Evolutionary conservation across 164 flowering plant genomes (phyloP), one percentile per base, ranked within the genome.

Genomic region (grape (Vitis vinifera)): DNA sequence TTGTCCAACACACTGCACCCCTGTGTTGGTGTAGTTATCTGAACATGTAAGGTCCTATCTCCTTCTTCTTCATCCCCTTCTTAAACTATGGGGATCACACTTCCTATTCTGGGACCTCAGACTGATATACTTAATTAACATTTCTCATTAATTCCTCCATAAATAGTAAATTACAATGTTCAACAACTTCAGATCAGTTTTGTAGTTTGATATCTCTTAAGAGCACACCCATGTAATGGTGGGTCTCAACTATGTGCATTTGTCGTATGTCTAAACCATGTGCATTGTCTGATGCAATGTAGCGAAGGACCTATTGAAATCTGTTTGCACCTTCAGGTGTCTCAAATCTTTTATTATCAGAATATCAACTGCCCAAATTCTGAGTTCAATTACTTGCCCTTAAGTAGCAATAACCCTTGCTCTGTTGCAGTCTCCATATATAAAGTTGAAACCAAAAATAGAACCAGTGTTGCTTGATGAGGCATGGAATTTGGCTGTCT

Each of bases 211-310:
- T 58, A 63, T 15, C 1, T 19, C 17, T 16, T 19, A 50, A 29
- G 55, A 13, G 17, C 7, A 51, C 6, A 49, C 9, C 14, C 67
- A 10, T 65, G 47, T 50, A 71, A 53, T 58, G 17, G 71, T 69
- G 68, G 65, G 56, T 68, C 68, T 56, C 13, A 27, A 23, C 10
- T 77, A 76, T 76, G 77, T 76, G 79, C 79, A 67, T 63, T 60
- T 76, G 68, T 68, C 30, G 30, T 51, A 19, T 9, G 29, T 65
- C 49, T 58, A 9, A 63, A 51, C 72, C 44, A 73, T 76, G 77
- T 76, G 77, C 79, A 67, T 63, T 76, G 68, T 68, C 48, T 31
- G 51, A 31, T 13, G 29, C 49, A 51, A 9, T 56, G 44, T 68
- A 56, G n/a, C 29, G 0, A 65, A 50, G 69, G 61, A n/a, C 73